phyloP scores from a whole-genome alignment of 148 eudicot genomes.

The Talinum fruticosum region DNA sequence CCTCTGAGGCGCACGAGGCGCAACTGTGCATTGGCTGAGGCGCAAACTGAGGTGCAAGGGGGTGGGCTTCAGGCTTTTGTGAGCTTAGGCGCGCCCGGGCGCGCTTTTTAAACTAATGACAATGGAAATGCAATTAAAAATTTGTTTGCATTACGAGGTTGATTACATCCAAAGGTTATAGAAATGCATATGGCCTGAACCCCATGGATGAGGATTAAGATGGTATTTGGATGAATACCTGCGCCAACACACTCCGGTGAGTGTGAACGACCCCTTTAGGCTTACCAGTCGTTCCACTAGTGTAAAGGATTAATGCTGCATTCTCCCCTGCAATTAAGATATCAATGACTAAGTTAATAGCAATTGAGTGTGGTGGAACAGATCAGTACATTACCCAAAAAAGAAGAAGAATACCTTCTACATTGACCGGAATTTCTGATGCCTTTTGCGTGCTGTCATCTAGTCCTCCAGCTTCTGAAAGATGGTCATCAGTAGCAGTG shows the following conservation, averaged over 20 bases:
- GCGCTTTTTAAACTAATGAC: no score
- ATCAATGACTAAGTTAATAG: slow-evolving; percentile 6
- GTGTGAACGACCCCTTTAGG: slow-evolving; percentile 99
- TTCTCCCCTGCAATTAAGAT: slow-evolving; percentile 49
- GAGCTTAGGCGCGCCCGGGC: no score
- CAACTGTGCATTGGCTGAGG: no score
- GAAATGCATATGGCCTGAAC: background rate
- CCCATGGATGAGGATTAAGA: background rate
- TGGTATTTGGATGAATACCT: slow-evolving; percentile 45
- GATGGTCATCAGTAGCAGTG: slow-evolving; percentile 24
- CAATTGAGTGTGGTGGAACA: slow-evolving; percentile 7
- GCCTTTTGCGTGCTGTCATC: slow-evolving; percentile 30
- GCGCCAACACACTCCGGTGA: slow-evolving; percentile 75
- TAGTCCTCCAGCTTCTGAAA: slow-evolving; percentile 28
- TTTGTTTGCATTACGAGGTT: no score
- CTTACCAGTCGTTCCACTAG: slow-evolving; percentile 98
- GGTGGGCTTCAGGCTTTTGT: no score
- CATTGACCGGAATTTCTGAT: slow-evolving; percentile 32
- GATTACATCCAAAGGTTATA: background rate
- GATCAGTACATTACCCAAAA: background rate
- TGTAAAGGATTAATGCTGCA: slow-evolving; percentile 85
- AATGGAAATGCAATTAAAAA: no score
- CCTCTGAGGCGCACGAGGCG: no score
- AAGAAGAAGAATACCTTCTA: slow-evolving; percentile 40
- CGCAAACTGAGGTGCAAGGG: no score